Conservation (phyloP, 2,329 filamentous ascomycete genomes). For the Diaporthe capsici region DNA sequence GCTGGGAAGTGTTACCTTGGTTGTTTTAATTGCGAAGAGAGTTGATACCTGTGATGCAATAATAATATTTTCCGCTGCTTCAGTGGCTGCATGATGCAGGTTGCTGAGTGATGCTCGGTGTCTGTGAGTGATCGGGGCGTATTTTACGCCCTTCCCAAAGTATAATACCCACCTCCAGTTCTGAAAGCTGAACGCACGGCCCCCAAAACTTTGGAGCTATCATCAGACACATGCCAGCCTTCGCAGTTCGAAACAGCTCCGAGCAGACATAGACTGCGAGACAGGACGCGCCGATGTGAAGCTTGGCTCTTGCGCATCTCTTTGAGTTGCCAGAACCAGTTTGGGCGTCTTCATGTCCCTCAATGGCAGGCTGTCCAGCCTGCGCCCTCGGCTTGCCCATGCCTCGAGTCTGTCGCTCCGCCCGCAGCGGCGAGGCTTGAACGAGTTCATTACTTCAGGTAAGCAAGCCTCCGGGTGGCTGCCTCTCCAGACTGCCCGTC, state of each 20-base stretch:
- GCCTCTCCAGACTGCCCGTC: too few species aligned
- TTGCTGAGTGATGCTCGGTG: not conserved
- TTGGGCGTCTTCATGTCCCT: conserved; percentile 41
- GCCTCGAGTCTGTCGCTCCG: conserved; percentile 11
- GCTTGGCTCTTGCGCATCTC: conserved; percentile 24
- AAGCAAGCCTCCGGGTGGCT: not conserved
- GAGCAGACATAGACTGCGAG: not conserved
- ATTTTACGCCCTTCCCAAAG: conserved; percentile 1
- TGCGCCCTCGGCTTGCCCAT: conserved; percentile 40
- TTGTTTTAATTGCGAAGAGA: not conserved
- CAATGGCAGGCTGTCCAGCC: conserved; percentile 43
- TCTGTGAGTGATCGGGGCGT: not conserved
- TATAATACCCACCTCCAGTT: not conserved
- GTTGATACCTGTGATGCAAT: conserved; percentile 18
- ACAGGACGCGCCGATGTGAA: conserved; percentile 40
- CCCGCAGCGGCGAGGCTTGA: conserved; percentile 39
- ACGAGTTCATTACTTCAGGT: conserved; percentile 41
- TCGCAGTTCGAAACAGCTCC: not conserved
- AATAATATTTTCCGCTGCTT: not conserved
- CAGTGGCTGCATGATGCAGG: not conserved
- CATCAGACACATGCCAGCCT: not conserved
- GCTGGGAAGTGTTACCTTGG: not conserved
- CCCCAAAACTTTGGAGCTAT: conserved; percentile 15
- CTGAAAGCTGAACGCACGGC: not conserved
- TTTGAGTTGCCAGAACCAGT: conserved; percentile 26